Conservation (phyloP, 768 basidiomycete species). For the Podaxis rugospora region DNA sequence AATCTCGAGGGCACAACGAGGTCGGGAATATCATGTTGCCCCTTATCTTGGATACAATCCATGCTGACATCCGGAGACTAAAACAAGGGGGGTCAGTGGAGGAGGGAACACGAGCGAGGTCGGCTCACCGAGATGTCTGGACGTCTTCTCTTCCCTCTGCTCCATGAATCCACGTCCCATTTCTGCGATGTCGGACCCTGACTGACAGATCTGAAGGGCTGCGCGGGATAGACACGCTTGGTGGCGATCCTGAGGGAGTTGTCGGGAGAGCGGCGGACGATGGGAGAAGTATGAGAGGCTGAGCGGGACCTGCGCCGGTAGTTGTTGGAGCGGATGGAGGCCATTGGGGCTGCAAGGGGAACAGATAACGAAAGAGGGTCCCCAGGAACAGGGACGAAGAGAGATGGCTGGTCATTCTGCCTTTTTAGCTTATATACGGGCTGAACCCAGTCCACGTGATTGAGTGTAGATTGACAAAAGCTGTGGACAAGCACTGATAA, state of each 20-base stretch:
- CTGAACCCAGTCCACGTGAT: slow-evolving; percentile 4
- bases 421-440: background rate
- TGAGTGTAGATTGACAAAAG: background rate
- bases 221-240: slow-evolving; percentile 47
- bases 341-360: slow-evolving; percentile 2
- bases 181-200: slow-evolving; percentile 27
- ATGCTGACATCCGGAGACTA: slow-evolving; percentile 4
- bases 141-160: slow-evolving; percentile 51
- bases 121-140: slow-evolving; percentile 37
- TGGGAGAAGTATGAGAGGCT: slow-evolving; percentile 27
- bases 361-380: background rate
- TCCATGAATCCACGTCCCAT: slow-evolving; percentile 51
- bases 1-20: slow-evolving; percentile 17
- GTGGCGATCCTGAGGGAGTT: slow-evolving; percentile 36
- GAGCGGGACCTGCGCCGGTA: slow-evolving; percentile 55
- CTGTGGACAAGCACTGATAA: background rate
- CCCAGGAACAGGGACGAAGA: slow-evolving; percentile 1
- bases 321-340: slow-evolving; percentile 26
- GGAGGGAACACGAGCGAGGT: background rate
- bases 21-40: slow-evolving; percentile 25
- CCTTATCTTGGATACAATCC: slow-evolving; percentile 9
- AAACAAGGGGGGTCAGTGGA: background rate
- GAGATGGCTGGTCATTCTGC: background rate
- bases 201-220: slow-evolving; percentile 24
- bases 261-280: slow-evolving; percentile 22